Evolutionary conservation across 2,329 filamentous ascomycete species (phyloP).

Genomic region (Colletotrichum aenigma): DNA sequence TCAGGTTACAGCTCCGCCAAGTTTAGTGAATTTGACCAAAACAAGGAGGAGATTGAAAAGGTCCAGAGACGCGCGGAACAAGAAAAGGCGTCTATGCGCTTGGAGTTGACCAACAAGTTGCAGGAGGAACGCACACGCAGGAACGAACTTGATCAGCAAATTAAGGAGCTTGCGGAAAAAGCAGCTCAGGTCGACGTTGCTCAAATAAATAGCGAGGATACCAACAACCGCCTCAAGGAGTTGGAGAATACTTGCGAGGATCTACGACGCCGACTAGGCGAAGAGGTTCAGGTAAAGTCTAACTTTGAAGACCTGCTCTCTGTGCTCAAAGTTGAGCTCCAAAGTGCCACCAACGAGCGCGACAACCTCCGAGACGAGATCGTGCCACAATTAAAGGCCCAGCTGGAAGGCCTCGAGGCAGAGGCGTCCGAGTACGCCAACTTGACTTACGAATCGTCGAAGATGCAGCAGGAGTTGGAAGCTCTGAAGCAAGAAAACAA

Average conservation of each 20-base stretch:
- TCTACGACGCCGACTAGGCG: conserved; percentile 77
- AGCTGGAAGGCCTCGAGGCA: conserved; percentile 77
- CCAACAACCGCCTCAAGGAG: conserved; percentile 70
- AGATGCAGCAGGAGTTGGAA: conserved; percentile 86
- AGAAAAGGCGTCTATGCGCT: conserved; percentile 83
- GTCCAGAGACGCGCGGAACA: conserved; percentile 86
- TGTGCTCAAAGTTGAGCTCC: conserved; percentile 81
- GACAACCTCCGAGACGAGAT: conserved; percentile 92
- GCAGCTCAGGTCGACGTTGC: conserved; percentile 66
- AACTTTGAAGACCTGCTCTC: conserved; percentile 93
- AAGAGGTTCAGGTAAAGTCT: conserved; percentile 86
- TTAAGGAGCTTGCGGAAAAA: conserved; percentile 80
- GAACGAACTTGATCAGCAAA: conserved; percentile 80
- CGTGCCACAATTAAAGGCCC: conserved; percentile 77
- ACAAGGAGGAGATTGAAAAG: conserved; percentile 77
- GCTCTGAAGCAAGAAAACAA: conserved; percentile 71
- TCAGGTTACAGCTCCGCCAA: conserved; percentile 88
- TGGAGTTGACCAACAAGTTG: conserved; percentile 80
- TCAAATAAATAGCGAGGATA: conserved; percentile 60
- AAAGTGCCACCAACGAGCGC: conserved; percentile 83
- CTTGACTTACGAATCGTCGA: conserved; percentile 78
- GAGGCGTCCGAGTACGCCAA: conserved; percentile 76
- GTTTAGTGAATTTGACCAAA: conserved; percentile 69
- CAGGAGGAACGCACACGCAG: conserved; percentile 84
- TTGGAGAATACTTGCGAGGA: conserved; percentile 84